phyloP scores from a whole-genome alignment of 176 grass and related monocot species.

The Thalia dealbata region DNA sequence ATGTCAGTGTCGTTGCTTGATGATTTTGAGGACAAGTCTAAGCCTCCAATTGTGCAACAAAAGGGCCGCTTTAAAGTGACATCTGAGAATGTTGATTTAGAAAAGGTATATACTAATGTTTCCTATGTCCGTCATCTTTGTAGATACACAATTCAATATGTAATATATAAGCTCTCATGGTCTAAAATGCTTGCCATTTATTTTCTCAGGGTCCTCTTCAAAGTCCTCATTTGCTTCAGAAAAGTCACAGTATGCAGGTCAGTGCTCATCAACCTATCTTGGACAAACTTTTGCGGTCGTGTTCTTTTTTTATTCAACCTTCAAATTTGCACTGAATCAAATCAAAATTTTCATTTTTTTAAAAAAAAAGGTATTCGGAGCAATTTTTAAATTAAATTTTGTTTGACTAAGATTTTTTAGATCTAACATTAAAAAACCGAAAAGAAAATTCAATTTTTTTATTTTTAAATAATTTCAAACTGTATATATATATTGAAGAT shows the following conservation, averaged over 20 bases:
- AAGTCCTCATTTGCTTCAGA: slow-evolving; percentile 33
- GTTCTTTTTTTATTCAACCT: no score
- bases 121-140: background rate
- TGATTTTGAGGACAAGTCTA: slow-evolving; percentile 69
- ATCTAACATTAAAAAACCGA: no score
- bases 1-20: slow-evolving; percentile 30
- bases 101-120: slow-evolving; percentile 43
- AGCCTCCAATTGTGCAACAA: slow-evolving; percentile 65
- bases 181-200: slow-evolving; percentile 3
- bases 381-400: no score
- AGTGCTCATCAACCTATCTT: background rate
- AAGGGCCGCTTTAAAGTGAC: slow-evolving; percentile 94
- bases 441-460: no score
- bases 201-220: slow-evolving; percentile 36
- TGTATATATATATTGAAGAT: no score
- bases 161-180: background rate
- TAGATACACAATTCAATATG: background rate
- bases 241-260: slow-evolving; percentile 81
- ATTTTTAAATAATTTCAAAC: no score
- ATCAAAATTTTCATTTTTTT: no score
- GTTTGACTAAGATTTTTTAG: no score
- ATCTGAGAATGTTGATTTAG: slow-evolving; percentile 70
- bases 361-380: no score
- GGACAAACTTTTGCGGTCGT: no score
- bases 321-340: no score